Base-by-base conservation (phyloP, 2,329 filamentous ascomycete genomes). In the Scedosporium apiospermum region DNA sequence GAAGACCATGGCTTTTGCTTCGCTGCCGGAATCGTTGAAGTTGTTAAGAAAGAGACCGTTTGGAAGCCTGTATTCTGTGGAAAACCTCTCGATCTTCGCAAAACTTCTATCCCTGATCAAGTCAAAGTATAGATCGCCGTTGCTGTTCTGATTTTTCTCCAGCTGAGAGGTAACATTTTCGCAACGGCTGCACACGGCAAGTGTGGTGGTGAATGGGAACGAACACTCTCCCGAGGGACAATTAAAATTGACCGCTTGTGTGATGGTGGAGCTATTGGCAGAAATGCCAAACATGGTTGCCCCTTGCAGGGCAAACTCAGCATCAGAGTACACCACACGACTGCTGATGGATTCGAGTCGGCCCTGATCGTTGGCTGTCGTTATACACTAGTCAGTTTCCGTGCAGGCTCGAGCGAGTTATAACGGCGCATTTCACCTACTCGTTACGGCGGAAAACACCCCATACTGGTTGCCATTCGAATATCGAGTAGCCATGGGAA, bases 261-360 rank as follows among this genome's bases (percentile, higher is more conserved):
- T 10, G 6, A 58, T 58, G 14, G 9, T 9, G 14, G 23, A 38
- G 12, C 14, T 5, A 9, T 12, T 64, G 16, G 62, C 58, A 1
- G 61, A 57, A 4, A 66, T 60, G 3, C 64, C 62, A 30, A 64
- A 63, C 27, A 60, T 30, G 27, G 64, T 51, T 6, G 65, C 65
- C 2, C 61, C 55, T 60, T 64, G 65, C 60, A 66, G 64, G 16
- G 38, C 60, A 46, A 65, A 65, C 18, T 66, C 65, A 2, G 65
- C 63, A 10, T 60, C 30, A 12, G 51, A 21, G 57, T 63, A 63
- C 12, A 27, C 26, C n/a, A 27, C 41, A n/a, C 26, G 57, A 7
- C n/a, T 7, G 41, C 30, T 27, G 18, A 55, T 26, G 57, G 12
- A 12, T 7, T 9, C 57, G 49, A 62, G 61, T 21, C 23, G 46